Percentiles rank a stretch among this genome's conserved stretches.
phyloP scores from a whole-genome alignment of 306 rosid genomes.

The Fragaria iinumae region DNA sequence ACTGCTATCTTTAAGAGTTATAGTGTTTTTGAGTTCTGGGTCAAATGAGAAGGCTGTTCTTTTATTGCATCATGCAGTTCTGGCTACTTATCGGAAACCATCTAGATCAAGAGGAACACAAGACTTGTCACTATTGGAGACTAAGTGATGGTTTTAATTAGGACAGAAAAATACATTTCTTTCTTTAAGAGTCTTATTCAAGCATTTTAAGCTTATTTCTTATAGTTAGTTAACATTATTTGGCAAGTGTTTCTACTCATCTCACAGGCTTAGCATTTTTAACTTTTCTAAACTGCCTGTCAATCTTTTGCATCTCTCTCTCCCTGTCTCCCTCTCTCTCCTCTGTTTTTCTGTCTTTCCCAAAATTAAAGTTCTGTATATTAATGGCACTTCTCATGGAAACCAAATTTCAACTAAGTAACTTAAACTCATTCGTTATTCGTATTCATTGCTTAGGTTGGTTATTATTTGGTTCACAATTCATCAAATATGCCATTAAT shows the following conservation, averaged over 20 bases:
- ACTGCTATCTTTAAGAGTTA: background rate
- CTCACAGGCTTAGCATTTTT: background rate
- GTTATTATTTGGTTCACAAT: slow-evolving; percentile 1
- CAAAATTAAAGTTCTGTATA: too few species aligned
- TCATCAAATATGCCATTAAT: background rate
- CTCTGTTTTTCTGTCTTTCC: too few species aligned
- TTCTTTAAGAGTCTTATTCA: background rate
- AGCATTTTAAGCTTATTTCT: background rate
- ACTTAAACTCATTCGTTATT: background rate
- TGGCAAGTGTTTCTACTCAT: background rate
- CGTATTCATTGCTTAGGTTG: background rate
- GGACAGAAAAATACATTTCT: background rate
- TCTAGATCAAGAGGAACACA: background rate
- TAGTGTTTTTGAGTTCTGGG: background rate
- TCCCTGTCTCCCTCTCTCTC: background rate
- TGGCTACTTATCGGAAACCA: background rate
- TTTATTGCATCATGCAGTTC: background rate
- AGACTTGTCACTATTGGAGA: background rate
- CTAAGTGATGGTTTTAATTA: background rate
- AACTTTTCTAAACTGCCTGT: background rate
- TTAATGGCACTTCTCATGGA: background rate
- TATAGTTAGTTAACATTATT: background rate
- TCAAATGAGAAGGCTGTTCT: background rate
- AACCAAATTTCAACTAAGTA: background rate
- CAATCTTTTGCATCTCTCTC: background rate